Conservation (phyloP, 1,284 basidiomycete genomes). For the Trichosporon faecale region DNA sequence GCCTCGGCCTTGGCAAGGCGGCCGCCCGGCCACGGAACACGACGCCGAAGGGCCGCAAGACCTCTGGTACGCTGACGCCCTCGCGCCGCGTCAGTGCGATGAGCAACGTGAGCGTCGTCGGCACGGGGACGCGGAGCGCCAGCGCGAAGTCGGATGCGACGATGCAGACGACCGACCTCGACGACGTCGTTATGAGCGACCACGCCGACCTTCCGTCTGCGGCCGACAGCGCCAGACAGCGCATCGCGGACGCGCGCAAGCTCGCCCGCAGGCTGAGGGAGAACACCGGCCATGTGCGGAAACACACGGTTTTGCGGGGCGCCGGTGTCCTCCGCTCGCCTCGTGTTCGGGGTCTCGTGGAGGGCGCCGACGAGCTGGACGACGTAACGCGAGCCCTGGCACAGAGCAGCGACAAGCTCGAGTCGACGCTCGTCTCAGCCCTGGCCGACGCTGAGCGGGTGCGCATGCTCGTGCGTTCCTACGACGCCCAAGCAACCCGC, state of each 20-base stretch:
- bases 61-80: slow-evolving; percentile 6
- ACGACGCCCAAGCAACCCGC: slow-evolving; percentile 9
- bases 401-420: slow-evolving; percentile 35
- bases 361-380: not conserved
- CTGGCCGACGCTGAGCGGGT: slow-evolving; percentile 31
- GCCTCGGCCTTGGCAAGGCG: not conserved
- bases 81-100: slow-evolving; percentile 16
- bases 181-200: slow-evolving; percentile 25
- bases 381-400: slow-evolving; percentile 1
- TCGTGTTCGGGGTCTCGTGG: not conserved
- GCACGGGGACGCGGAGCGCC: not conserved
- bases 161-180: slow-evolving; percentile 15
- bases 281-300: slow-evolving; percentile 13
- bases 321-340: not conserved
- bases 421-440: slow-evolving; percentile 30
- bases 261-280: slow-evolving; percentile 15
- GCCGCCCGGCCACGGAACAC: not conserved
- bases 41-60: slow-evolving; percentile 3
- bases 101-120: slow-evolving; percentile 12
- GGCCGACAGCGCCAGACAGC: slow-evolving; percentile 14
- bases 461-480: slow-evolving; percentile 20
- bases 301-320: not conserved
- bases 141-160: slow-evolving; percentile 7
- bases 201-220: slow-evolving; percentile 21
- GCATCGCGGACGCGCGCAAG: slow-evolving; percentile 20